Evolutionary conservation across 73 alveolate species (phyloP), one percentile per base, ranked within the genome.

Genomic region (Tetrahymena borealis): DNA sequence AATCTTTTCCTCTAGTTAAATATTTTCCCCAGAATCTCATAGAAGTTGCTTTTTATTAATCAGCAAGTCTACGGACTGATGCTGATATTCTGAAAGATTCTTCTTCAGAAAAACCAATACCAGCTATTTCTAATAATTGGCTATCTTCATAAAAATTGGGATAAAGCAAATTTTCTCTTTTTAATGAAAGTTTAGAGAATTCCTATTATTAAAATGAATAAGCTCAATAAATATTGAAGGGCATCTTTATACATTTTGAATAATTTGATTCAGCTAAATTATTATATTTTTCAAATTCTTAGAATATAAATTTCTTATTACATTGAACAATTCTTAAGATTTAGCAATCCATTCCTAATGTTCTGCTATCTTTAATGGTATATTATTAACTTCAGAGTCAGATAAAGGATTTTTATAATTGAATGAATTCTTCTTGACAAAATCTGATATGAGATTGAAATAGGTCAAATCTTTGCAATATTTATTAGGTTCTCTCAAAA

Each of bases 1-100:
- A 98, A 85, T 98, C 99, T 78, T 96, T 95, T 94, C 97, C 97
- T 39, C 98, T 93, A 32, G 99, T 98, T 79, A 85, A 95, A 32
- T 98, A 79, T 94, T 98, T 98, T 11, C 99, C 99, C 98, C 98
- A 98, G 94, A 98, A 98, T 43, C 99, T 93, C 91, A 98, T 39
- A 37, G 79, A 41, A 91, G 91, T 96, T 90, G 39, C 90, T 38
- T 36, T 11, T 10, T 79, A 16, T 79, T 36, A 79, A 79, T 78
- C 93, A 28, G 92, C 91, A 40, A 93, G 91, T 90, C 91, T 38
- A 37, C 91, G 78, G 9, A 96, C 32, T 31, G 98, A 91, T 91
- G 92, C 91, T 38, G 43, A 42, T n/a, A 96, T 95, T 79, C 90
- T 94, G 93, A 93, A 94, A 60, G 96, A 78, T 41, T 97, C 99